These are phyloP conservation scores for Croton laevigatus DNA, from an alignment of 441 rosid genomes.

Conservation along the genomic window DNA sequence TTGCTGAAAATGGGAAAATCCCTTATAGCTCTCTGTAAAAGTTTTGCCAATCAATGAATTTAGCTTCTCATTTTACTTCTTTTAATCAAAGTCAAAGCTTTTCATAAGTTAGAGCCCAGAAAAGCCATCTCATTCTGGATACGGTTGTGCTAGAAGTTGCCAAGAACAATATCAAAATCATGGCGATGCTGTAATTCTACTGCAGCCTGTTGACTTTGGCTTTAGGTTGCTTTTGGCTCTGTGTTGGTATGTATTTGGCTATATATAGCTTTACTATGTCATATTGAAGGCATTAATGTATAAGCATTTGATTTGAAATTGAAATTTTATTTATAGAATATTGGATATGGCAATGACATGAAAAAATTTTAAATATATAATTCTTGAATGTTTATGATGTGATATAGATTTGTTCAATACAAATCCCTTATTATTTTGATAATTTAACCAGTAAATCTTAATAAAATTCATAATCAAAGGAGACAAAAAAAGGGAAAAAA, in stretches of 20 bases:
- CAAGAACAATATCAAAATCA: not conserved
- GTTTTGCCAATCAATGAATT: not conserved
- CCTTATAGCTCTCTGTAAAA: not conserved
- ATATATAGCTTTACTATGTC: not conserved
- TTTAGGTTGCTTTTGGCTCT: not conserved
- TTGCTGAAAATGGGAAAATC: constrained; percentile 9
- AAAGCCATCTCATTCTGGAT: not conserved
- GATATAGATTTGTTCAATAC: no score
- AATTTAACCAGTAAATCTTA: no score
- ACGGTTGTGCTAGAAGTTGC: not conserved
- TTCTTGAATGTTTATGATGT: no score
- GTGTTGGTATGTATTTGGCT: not conserved
- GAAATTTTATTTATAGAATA: no score
- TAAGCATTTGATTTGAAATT: not conserved
- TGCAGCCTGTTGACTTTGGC: not conserved
- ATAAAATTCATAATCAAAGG: no score
- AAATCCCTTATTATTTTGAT: no score
- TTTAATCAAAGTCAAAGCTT: not conserved
- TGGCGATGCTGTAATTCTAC: not conserved
- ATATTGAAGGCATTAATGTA: not conserved
- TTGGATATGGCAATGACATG: no score
- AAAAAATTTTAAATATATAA: no score
- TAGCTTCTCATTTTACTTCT: not conserved
- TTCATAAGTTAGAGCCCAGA: not conserved
- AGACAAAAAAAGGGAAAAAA: no score